A percentile compares a stretch with the other conserved stretches of the same genome.
Evolutionary conservation across 164 flowering plant genomes (phyloP).

Genomic region (Magnolia kwangsiensis): DNA sequence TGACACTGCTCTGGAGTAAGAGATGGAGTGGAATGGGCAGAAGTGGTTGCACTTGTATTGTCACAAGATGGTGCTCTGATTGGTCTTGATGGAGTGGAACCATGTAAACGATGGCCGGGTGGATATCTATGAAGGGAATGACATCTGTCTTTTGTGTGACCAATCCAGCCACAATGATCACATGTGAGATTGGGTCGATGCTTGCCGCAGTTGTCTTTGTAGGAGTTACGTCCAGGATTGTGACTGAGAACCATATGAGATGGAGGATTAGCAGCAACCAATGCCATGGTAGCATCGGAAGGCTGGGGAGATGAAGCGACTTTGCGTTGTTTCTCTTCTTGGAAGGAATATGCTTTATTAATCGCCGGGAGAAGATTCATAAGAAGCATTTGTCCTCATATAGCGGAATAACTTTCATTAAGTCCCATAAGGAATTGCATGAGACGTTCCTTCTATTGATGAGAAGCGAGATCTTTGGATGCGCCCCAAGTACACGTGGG

Average conservation of each 20-base stretch:
- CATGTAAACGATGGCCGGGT: neutral
- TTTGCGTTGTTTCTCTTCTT: neutral
- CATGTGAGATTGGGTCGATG: neutral
- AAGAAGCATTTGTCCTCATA: neutral
- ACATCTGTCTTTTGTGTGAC: neutral
- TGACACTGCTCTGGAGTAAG: too few species aligned
- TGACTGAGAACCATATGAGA: neutral
- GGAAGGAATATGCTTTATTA: too few species aligned
- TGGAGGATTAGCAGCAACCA: neutral
- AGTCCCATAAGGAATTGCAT: too few species aligned
- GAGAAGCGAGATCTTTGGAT: too few species aligned
- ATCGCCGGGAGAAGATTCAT: neutral
- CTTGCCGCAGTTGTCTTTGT: too few species aligned
- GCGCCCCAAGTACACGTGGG: too few species aligned
- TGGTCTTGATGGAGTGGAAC: too few species aligned
- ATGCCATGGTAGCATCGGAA: neutral
- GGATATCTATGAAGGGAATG: neutral
- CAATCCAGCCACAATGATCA: conserved; percentile 6
- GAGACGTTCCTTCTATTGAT: too few species aligned
- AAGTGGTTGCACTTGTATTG: too few species aligned
- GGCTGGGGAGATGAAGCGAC: neutral
- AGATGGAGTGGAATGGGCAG: too few species aligned
- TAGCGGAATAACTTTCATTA: too few species aligned
- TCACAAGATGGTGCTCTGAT: too few species aligned
- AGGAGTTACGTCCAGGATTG: neutral